These are phyloP conservation scores for Chondrus crispus DNA, from an alignment of 23 red algal species.

Conservation along the genomic window DNA sequence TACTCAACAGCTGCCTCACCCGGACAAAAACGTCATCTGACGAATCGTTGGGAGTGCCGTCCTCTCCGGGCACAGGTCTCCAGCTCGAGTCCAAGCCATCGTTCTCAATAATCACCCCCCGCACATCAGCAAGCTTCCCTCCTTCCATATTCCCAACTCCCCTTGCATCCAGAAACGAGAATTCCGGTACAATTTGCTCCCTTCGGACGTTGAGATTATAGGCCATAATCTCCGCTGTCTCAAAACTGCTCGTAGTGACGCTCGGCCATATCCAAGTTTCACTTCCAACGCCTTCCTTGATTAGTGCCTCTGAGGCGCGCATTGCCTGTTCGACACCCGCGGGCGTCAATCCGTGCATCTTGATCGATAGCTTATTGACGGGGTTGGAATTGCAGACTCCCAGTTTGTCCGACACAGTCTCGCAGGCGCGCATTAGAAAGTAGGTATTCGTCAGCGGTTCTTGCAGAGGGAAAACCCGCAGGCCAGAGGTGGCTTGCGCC, in stretches of 20 bases:
- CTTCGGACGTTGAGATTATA: slow-evolving; percentile 42
- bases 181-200: slow-evolving; percentile 85
- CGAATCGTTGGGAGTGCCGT: slow-evolving; percentile 91
- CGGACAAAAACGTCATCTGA: slow-evolving; percentile 82
- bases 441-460: slow-evolving; percentile 73
- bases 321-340: slow-evolving; percentile 49
- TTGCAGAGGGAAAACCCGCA: slow-evolving; percentile 58
- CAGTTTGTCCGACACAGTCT: slow-evolving; percentile 53
- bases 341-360: slow-evolving; percentile 55
- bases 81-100: slow-evolving; percentile 26
- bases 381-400: slow-evolving; percentile 71
- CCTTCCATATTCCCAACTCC: slow-evolving; percentile 82
- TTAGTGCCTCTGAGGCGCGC: slow-evolving; percentile 20
- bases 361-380: slow-evolving; percentile 65
- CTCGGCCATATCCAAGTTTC: slow-evolving; percentile 83
- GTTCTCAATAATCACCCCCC: not conserved
- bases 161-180: slow-evolving; percentile 68
- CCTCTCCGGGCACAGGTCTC: slow-evolving; percentile 71
- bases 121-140: not conserved
- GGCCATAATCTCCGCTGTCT: slow-evolving; percentile 78
- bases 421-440: slow-evolving; percentile 79
- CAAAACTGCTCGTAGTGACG: slow-evolving; percentile 48
- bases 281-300: slow-evolving; percentile 15
- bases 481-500: slow-evolving; percentile 35
- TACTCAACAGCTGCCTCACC: slow-evolving; percentile 74